Evolutionary conservation across 306 rosid species (phyloP).

Genomic region (Vicia villosa): DNA sequence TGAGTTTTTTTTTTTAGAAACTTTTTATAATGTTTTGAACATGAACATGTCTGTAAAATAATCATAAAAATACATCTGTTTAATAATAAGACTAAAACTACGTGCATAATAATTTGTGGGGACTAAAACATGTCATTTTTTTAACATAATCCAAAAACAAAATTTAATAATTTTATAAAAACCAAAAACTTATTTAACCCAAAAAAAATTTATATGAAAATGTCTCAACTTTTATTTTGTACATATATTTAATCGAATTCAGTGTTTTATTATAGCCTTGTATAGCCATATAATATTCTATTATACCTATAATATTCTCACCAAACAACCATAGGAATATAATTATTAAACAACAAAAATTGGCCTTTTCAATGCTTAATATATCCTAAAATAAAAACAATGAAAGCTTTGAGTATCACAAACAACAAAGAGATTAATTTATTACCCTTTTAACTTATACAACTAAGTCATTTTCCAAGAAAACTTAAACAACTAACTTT

Average conservation of each 20-base stretch:
- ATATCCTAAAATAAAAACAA: not conserved
- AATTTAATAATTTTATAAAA: no score
- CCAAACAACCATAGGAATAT: slow-evolving; percentile 8
- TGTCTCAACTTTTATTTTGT: no score
- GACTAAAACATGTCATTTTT: no score
- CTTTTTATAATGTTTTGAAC: no score
- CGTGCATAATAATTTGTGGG: no score
- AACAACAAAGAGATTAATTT: slow-evolving; percentile 23
- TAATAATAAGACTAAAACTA: no score
- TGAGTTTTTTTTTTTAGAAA: no score
- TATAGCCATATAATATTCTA: not conserved
- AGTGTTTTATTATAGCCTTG: slow-evolving; percentile 8
- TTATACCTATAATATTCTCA: slow-evolving; percentile 7
- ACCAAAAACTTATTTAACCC: no score
- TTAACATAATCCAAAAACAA: no score
- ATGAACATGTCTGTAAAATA: no score
- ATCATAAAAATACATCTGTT: no score
- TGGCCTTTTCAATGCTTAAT: slow-evolving; percentile 11
- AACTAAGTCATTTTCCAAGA: slow-evolving; percentile 24
- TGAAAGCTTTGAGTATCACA: slow-evolving; percentile 42
- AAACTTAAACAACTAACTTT: slow-evolving; percentile 20
- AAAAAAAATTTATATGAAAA: no score
- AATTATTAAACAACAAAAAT: slow-evolving; percentile 21
- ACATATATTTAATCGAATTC: not conserved
- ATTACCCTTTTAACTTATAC: slow-evolving; percentile 1